Evolutionary conservation across 202 grass and related monocot genomes (phyloP).

Genomic region (Schoenoplectus tabernaemontani): DNA sequence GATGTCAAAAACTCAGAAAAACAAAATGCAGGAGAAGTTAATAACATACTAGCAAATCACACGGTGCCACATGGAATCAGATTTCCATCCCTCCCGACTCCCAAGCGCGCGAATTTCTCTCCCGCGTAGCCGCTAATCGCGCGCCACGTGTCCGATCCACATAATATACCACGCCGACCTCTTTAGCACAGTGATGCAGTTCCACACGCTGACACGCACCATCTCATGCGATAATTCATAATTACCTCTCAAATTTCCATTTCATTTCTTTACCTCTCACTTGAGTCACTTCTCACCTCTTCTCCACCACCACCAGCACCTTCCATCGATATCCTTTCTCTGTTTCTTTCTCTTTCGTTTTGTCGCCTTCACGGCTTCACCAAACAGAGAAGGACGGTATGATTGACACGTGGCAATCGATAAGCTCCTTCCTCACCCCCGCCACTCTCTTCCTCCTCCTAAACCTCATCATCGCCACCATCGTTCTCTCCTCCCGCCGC

Average conservation of each 20-base stretch:
- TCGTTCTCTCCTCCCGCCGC: slow-evolving; percentile 45
- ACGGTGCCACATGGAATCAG: neutral
- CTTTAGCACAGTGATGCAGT: neutral
- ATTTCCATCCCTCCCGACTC: neutral
- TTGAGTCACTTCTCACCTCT: neutral
- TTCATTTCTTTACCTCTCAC: neutral
- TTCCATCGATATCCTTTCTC: neutral
- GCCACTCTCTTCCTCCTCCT: slow-evolving; percentile 59
- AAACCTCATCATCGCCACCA: slow-evolving; percentile 68
- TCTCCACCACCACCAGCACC: neutral
- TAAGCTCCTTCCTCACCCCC: slow-evolving; percentile 49
- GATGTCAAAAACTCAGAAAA: neutral
- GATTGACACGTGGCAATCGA: slow-evolving; percentile 33
- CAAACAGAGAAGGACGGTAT: slow-evolving; percentile 7
- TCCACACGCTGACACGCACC: no score
- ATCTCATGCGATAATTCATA: neutral
- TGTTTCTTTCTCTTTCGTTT: neutral
- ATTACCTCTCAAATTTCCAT: neutral
- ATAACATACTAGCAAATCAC: neutral
- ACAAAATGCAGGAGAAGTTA: neutral
- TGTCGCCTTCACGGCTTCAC: neutral
- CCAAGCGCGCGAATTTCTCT: neutral
- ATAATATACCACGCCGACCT: slow-evolving; percentile 8
- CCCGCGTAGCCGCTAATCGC: neutral
- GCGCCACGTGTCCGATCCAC: neutral